A percentile compares a stretch with the other conserved stretches of the same genome.
Conservation (phyloP, 805 yeast species). For the Torulaspora quercuum region DNA sequence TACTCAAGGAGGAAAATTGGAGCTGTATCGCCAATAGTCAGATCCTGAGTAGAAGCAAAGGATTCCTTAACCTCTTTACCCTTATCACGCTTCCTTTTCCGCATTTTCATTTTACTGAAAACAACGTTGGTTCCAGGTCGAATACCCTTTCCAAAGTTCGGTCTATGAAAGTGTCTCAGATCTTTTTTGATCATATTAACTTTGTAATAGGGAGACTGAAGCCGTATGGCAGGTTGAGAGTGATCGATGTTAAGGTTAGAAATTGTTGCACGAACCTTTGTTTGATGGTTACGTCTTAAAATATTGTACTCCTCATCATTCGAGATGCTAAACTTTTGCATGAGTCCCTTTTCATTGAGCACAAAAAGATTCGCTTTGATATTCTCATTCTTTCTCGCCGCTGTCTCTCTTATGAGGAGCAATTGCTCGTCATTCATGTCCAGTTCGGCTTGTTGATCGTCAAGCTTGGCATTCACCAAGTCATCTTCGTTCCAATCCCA, state of each 20-base stretch:
- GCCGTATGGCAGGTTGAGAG: constrained; percentile 76
- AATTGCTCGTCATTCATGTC: constrained; percentile 88
- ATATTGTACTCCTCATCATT: constrained; percentile 85
- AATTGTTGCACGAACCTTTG: constrained; percentile 87
- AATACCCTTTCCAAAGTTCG: constrained; percentile 54
- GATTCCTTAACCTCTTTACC: constrained; percentile 78
- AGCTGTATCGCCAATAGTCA: constrained; percentile 81
- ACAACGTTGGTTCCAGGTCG: constrained; percentile 75
- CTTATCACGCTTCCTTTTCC: constrained; percentile 87
- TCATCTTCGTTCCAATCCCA: constrained; percentile 50
- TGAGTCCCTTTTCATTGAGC: constrained; percentile 50
- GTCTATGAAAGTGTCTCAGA: constrained; percentile 76
- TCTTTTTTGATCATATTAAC: constrained; percentile 67
- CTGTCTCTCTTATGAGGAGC: constrained; percentile 47
- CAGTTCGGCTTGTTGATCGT: constrained; percentile 39
- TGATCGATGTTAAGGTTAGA: constrained; percentile 91
- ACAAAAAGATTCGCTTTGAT: constrained; percentile 40
- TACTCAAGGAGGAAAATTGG: constrained; percentile 79
- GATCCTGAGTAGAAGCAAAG: constrained; percentile 65
- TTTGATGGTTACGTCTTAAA: constrained; percentile 79
- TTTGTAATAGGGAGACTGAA: constrained; percentile 89
- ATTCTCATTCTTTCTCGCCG: constrained; percentile 10
- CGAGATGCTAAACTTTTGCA: constrained; percentile 71
- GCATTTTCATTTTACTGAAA: constrained; percentile 66
- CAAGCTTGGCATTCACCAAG: constrained; percentile 65